Base-by-base conservation (phyloP, 176 grass and related monocot genomes). In the Avena sativa region DNA sequence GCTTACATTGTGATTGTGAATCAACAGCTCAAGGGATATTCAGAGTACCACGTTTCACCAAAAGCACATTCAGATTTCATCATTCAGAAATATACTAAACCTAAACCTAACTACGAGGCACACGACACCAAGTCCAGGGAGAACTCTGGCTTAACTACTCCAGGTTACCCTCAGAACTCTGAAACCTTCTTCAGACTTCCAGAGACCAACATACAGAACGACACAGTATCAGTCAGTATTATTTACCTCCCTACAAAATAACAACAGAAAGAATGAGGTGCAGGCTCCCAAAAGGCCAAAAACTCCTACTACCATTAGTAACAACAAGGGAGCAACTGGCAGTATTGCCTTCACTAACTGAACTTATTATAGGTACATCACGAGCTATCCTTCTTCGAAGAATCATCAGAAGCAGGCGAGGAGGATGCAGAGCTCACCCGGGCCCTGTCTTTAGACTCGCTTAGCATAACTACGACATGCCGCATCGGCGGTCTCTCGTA, bases 401-500 rank as follows among this genome's bases (percentile, higher is more conserved):
- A 93, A 89, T 80, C 44, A 81, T 93, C 77, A 88, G 94, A 97
- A 92, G 70, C 87, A 64, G 91, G 90, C 25, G 94, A 93, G 69
- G 94, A 93, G 57, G 93, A 87, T 40, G 81, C 85, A 58, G 66
- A 88, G 62, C 94, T 96, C 85, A 44, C 84, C 82, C 81, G 89
- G 30, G 87, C 84, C 79, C 92, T 90, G 73, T 99, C 97, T 92
- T 91, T 96, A 63, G 94, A 97, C 90, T 97, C 94, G 5, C 93
- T 81, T 84, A 99, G 76, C 97, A 99, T 97, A 76, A 94, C 86
- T 90, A 99, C 94, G 88, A 99, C 92, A 90, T 99, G 87, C 84
- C 97, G 84, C 97, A 99, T 99, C 6, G 94, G 76, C 81, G 97
- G 94, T 87, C 97, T 96, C 62, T 97, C 92, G 17, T 84, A 86